Percentiles rank a stretch among this genome's conserved stretches.
Conservation (phyloP, 1,284 basidiomycete genomes). For the Abortiporus biennis region DNA sequence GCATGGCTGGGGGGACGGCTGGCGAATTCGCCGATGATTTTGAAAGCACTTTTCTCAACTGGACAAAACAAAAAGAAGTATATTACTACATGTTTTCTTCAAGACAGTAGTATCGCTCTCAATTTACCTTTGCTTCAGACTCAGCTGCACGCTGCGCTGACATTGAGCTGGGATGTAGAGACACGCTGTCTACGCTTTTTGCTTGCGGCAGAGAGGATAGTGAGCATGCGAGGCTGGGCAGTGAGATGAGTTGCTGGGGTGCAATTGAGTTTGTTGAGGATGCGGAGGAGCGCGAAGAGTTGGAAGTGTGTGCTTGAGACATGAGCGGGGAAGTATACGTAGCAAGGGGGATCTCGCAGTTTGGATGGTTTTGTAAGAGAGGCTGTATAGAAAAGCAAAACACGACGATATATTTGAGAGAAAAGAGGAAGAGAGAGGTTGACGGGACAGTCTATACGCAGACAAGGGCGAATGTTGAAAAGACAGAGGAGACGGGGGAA, state of each 20-base stretch:
- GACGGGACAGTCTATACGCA: not conserved
- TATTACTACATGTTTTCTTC: constrained; percentile 11
- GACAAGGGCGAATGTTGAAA: not conserved
- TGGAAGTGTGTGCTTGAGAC: constrained; percentile 24
- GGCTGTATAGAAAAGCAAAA: constrained; percentile 1
- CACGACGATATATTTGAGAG: constrained; percentile 3
- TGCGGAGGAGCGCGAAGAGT: constrained; percentile 21
- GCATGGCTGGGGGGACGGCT: constrained; percentile 15
- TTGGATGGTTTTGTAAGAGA: constrained; percentile 3
- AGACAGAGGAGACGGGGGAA: not conserved
- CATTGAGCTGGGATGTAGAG: constrained; percentile 63
- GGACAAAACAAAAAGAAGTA: constrained; percentile 2
- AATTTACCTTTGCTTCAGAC: constrained; percentile 65
- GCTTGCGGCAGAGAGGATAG: constrained; percentile 65
- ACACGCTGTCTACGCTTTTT: constrained; percentile 55
- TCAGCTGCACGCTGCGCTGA: constrained; percentile 59
- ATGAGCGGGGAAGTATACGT: constrained; percentile 6
- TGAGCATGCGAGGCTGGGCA: constrained; percentile 61
- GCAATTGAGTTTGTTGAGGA: constrained; percentile 18
- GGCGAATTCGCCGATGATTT: constrained; percentile 17
- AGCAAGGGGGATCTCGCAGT: not conserved
- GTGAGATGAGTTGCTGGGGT: constrained; percentile 50
- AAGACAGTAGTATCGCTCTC: not conserved
- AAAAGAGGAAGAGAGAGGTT: not conserved
- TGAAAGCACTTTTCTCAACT: constrained; percentile 26